Evolutionary conservation across 345 rosid species (phyloP).

Genomic region (Rubroshorea leprosula): DNA sequence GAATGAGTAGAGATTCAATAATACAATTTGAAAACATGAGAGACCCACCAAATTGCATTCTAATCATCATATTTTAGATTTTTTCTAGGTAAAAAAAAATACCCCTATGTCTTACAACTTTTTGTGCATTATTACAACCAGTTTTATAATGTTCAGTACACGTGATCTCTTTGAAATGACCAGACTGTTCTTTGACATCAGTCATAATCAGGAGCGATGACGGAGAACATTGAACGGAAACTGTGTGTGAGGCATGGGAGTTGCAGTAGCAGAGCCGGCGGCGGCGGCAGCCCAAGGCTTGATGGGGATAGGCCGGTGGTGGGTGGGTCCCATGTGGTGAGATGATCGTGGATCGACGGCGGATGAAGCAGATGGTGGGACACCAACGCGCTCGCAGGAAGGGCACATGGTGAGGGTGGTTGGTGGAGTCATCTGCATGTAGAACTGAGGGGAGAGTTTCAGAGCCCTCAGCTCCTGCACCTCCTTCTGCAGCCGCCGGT

Average conservation of each 20-base stretch:
- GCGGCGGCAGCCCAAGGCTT: slow-evolving; percentile 67
- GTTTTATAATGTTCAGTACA: slow-evolving; percentile 5
- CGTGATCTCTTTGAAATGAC: slow-evolving; percentile 15
- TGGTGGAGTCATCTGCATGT: slow-evolving; percentile 99
- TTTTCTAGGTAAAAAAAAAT: too few species aligned
- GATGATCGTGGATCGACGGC: slow-evolving; percentile 23
- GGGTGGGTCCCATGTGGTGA: slow-evolving; percentile 9
- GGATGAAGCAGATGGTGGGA: slow-evolving; percentile 43
- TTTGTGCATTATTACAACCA: slow-evolving; percentile 10
- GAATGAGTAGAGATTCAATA: slow-evolving; percentile 22
- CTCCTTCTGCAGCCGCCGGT: slow-evolving; percentile 91
- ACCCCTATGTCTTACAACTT: neutral
- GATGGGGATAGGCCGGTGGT: slow-evolving; percentile 38
- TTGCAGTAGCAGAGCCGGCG: slow-evolving; percentile 26
- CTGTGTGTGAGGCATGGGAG: slow-evolving; percentile 30
- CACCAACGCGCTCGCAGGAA: slow-evolving; percentile 85
- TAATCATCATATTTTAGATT: slow-evolving; percentile 38
- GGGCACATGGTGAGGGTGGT: slow-evolving; percentile 99
- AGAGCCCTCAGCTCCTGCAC: slow-evolving; percentile 91
- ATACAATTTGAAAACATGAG: slow-evolving; percentile 40
- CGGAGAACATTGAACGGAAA: slow-evolving; percentile 39
- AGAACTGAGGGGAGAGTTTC: slow-evolving; percentile 92
- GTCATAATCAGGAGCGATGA: slow-evolving; percentile 35
- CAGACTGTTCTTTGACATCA: slow-evolving; percentile 13
- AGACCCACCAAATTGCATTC: slow-evolving; percentile 46